These are phyloP conservation scores for Boletus reticulatus DNA, from an alignment of 768 basidiomycete genomes.

Conservation along the genomic window DNA sequence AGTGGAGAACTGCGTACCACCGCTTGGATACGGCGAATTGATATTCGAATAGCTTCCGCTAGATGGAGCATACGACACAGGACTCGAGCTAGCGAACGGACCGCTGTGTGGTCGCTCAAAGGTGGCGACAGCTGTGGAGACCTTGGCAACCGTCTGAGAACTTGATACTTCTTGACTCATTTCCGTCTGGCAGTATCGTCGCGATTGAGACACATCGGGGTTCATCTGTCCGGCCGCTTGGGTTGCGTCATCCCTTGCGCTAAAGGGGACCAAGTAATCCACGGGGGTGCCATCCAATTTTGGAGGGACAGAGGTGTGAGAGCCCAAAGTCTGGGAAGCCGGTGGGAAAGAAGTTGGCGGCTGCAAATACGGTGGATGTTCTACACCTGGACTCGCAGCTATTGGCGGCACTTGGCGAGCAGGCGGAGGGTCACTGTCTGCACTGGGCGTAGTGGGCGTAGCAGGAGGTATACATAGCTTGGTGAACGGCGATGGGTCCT, in stretches of 20 bases:
- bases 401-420: conserved; percentile 11
- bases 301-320: conserved; percentile 5
- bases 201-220: conserved; percentile 16
- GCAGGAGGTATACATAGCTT: conserved; percentile 8
- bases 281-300: conserved; percentile 14
- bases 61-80: conserved; percentile 24
- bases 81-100: conserved; percentile 20
- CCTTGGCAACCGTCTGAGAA: conserved; percentile 11
- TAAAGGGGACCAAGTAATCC: conserved; percentile 27
- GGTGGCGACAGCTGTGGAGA: not conserved
- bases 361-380: conserved; percentile 14
- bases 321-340: conserved; percentile 1
- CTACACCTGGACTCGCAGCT: conserved; percentile 8
- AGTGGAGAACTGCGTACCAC: conserved; percentile 13
- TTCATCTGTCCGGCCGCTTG: conserved; percentile 12
- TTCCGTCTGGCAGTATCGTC: conserved; percentile 12
- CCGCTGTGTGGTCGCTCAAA: conserved; percentile 25
- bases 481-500: conserved; percentile 26
- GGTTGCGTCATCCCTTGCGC: conserved; percentile 14
- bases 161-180: conserved; percentile 7
- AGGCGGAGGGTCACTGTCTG: conserved; percentile 8
- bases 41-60: conserved; percentile 25
- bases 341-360: conserved; percentile 10
- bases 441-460: conserved; percentile 11
- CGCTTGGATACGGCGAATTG: conserved; percentile 25